phyloP scores from a whole-genome alignment of 73 alveolate species.

The Paramecium sexaurelia region DNA sequence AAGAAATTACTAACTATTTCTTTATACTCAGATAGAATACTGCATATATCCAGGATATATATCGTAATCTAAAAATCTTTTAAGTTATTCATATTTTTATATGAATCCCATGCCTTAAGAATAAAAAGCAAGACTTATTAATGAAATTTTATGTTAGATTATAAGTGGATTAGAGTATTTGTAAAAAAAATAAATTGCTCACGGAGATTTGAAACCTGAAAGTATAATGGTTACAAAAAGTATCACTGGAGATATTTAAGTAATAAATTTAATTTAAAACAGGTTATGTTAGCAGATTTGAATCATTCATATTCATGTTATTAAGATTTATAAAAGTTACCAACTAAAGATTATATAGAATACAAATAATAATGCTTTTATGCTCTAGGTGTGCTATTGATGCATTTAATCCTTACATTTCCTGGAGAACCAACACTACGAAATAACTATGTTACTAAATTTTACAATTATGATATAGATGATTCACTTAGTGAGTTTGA shows the following conservation, averaged over 20 bases:
- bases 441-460: not conserved
- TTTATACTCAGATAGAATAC: not conserved
- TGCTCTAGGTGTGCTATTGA: not conserved
- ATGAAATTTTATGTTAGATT: not conserved
- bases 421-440: constrained; percentile 17
- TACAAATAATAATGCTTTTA: not conserved
- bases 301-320: not conserved
- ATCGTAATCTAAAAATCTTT: constrained; percentile 12
- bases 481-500: not conserved
- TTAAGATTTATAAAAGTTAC: not conserved
- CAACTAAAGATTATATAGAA: not conserved
- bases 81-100: constrained; percentile 45
- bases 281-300: constrained; percentile 21
- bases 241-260: constrained; percentile 19
- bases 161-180: constrained; percentile 36
- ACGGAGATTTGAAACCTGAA: constrained; percentile 48
- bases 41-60: constrained; percentile 29
- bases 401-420: not conserved
- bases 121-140: not conserved
- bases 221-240: constrained; percentile 24
- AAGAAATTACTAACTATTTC: not conserved
- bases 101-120: constrained; percentile 34
- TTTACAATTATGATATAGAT: not conserved
- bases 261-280: not conserved
- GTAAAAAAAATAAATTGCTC: not conserved